Base-by-base conservation (phyloP, 192 early-diverging fungal genomes). In the Linnemannia elongata region DNA sequence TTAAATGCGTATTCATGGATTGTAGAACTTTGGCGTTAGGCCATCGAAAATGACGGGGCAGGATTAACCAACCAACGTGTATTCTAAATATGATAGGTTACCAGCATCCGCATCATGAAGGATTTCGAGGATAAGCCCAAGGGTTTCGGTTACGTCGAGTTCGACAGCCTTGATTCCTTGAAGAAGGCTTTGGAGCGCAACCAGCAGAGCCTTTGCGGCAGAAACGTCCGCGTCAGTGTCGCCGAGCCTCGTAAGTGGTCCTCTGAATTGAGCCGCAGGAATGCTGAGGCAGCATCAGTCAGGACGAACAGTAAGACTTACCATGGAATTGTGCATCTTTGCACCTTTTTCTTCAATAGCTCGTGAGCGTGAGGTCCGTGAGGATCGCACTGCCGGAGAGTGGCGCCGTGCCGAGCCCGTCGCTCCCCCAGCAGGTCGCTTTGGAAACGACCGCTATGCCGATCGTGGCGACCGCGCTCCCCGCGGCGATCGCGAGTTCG, bases 121-220 rank as follows among this genome's bases (percentile, higher is more conserved):
- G 97, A 98, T 89, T 94, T 89, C 70, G 94, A 95, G 36, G 95
- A 94, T 52, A 93, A 93, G 88, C 94, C 95, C 68, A 97, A 97
- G 86, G 99, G 99, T 45, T 99, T 96, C 83, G 97, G 97, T 33
- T 99, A 99, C 90, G 95, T 97, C 72, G 97, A 99, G 92, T 99
- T 99, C 87, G 93, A 95, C 33, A 93, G 94, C 70, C 75, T 95
- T 30, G 97, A 98, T 33, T 95, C 93, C 47, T 92, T 99, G 78
- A 95, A 92, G 89, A 89, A 79, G 75, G 98, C 97, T 55, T 91
- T 98, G 80, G 93, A 90, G 12, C 76, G 95, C 47, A 89, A 86
- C 75, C 94, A 94, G 17, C 87, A 95, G 83, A 92, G 90, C 71
- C 82, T 97, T 24, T 88, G 90, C 71, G 92, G 94, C 18, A 93